A percentile compares a stretch with the other conserved stretches of the same genome.
Conservation (phyloP, 108 stramenopile genomes). For the Chaetoceros tenuissimus region DNA sequence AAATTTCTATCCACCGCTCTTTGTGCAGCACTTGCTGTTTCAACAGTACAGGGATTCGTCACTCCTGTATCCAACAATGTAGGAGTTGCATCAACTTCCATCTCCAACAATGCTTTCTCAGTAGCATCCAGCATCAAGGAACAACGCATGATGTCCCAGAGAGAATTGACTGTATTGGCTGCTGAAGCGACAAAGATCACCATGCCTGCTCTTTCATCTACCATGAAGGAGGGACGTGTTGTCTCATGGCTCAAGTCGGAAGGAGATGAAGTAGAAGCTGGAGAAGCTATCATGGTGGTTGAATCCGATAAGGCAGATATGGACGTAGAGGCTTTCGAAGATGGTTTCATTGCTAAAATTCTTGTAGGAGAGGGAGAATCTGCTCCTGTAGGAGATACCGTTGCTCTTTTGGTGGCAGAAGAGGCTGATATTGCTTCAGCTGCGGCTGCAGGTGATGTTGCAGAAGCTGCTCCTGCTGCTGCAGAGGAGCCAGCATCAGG, state of each 20-base stretch:
- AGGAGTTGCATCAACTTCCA: too few species aligned
- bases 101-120: too few species aligned
- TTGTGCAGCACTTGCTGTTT: neutral
- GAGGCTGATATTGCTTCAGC: conserved; percentile 58
- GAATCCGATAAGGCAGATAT: conserved; percentile 87
- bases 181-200: conserved; percentile 72
- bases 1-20: neutral
- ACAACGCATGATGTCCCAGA: neutral
- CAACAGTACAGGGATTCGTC: neutral
- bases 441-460: conserved; percentile 21
- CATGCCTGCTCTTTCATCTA: conserved; percentile 96
- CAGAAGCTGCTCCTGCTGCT: conserved; percentile 22
- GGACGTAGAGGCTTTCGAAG: conserved; percentile 91
- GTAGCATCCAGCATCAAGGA: too few species aligned
- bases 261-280: conserved; percentile 85
- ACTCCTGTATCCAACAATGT: too few species aligned
- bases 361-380: conserved; percentile 73
- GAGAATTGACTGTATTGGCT: conserved; percentile 18
- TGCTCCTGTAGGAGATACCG: conserved; percentile 77
- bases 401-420: conserved; percentile 65
- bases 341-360: conserved; percentile 79
- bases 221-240: conserved; percentile 96
- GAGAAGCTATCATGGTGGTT: conserved; percentile 87
- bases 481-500: conserved; percentile 33
- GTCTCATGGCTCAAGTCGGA: conserved; percentile 92